Base-by-base conservation (phyloP, 352 stramenopile genomes). In the Globisporangium nagaii region DNA sequence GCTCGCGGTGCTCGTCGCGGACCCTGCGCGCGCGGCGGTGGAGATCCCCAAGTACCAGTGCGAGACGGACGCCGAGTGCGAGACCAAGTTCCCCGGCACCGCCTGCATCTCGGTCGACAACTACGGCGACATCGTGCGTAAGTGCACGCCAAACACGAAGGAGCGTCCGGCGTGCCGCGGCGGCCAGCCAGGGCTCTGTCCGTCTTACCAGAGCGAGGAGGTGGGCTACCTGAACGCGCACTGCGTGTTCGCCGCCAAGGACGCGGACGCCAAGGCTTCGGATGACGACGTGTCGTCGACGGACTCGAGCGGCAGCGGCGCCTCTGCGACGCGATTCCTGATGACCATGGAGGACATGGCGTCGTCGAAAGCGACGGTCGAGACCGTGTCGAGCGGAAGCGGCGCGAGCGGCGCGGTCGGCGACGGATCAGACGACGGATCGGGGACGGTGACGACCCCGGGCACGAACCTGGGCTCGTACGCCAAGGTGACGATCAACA, bases 71-170 rank as follows among this genome's bases (percentile, higher is more conserved):
- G 55, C 66, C 15, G 82, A 94, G 58, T 94, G 84, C 54, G 73
- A 68, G 8, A 66, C 73, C 58, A 83, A 68, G 6, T 94, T 75
- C 57, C 67, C 81, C 0, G 76, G 63, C 37, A 91, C 84, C 1
- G 79, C 68, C 50, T 94, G 84, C 58, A 92, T 94, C 56, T 66
- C 69, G 24, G 78, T 94, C 40, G 75, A 90, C 65, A 83, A 76
- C 44, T 89, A 89, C 47, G 81, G 79, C 48, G 79, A 86, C 45
- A 61, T 79, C n/a, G 58, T 79, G 17, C 71, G 67, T 28, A 94
- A 94, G 59, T 94, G 84, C 66, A 94, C 84, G 22, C 84, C 84
- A 42, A 90, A 94, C 69, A 87, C 83, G 15, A 63, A 78, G 47
- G 71, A 74, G 51, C 80, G 80, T 3, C 81, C 81, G 0, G 84